Percentiles rank a stretch among this genome's conserved stretches.
These are phyloP conservation scores for Myriosclerotinia curreyana DNA, from an alignment of 2,329 filamentous ascomycete genomes.

Conservation along the genomic window DNA sequence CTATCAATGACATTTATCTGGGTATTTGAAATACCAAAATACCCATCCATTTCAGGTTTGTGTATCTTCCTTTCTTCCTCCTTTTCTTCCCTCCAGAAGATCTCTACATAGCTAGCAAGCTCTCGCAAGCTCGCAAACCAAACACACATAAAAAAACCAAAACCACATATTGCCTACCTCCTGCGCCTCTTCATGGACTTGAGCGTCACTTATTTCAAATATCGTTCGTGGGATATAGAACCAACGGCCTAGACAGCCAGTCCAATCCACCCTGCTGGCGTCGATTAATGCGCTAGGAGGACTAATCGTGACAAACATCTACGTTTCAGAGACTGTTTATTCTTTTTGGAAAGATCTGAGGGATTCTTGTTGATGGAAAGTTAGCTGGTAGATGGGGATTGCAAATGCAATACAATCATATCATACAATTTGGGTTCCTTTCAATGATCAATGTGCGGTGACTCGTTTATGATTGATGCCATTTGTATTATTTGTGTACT, in stretches of 20 bases:
- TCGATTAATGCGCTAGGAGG: conserved; percentile 41
- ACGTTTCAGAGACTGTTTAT: neutral
- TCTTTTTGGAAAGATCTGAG: neutral
- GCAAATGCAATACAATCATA: neutral
- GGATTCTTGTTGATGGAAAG: neutral
- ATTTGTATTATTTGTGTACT: neutral
- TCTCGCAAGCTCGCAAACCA: neutral
- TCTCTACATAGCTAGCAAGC: neutral
- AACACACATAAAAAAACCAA: conserved; percentile 19
- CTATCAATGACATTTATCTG: too few species aligned
- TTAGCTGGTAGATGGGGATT: neutral
- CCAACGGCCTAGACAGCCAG: conserved; percentile 42
- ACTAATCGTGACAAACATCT: conserved; percentile 42
- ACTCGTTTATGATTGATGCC: neutral
- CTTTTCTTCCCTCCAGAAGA: neutral
- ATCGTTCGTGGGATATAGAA: conserved; percentile 42
- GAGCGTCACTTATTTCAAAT: conserved; percentile 41
- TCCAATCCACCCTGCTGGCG: conserved; percentile 42
- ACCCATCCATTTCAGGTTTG: too few species aligned
- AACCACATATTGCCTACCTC: conserved; percentile 43
- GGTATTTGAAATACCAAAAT: too few species aligned
- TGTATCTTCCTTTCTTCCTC: too few species aligned
- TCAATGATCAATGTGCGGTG: neutral
- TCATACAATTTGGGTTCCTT: neutral
- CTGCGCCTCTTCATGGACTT: conserved; percentile 39